phyloP scores from a whole-genome alignment of 345 rosid genomes.

The Hirschfeldia incana region DNA sequence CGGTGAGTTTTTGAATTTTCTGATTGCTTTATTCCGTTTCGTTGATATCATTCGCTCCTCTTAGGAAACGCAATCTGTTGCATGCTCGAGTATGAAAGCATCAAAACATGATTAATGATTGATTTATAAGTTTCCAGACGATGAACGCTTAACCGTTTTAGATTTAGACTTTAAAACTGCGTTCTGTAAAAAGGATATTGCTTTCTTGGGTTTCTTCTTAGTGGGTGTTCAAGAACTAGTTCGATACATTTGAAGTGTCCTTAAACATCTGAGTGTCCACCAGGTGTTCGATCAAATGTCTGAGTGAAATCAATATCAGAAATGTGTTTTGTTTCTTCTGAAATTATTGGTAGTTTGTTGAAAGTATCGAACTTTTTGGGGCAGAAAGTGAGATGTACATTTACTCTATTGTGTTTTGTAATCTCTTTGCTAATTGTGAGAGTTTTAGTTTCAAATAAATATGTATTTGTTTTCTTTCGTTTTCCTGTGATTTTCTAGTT shows the following conservation, averaged over 20 bases:
- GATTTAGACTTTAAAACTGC: not conserved
- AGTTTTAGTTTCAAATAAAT: not conserved
- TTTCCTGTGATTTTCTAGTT: not conserved
- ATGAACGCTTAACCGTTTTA: not conserved
- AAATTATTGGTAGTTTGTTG: not conserved
- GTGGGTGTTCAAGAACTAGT: not conserved
- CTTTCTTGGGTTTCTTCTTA: not conserved
- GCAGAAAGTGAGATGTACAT: not conserved
- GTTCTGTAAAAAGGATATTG: not conserved
- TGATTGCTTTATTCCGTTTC: not conserved
- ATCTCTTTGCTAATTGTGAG: not conserved
- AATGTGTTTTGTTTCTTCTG: not conserved
- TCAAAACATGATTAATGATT: not conserved
- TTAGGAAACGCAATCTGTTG: not conserved
- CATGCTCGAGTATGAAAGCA: not conserved
- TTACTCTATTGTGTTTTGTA: not conserved
- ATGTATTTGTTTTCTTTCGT: not conserved
- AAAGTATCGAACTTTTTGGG: not conserved
- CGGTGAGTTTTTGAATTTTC: not conserved
- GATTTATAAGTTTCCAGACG: not conserved
- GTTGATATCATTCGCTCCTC: not conserved
- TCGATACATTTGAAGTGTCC: not conserved
- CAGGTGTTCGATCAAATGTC: slow-evolving; percentile 10
- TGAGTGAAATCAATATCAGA: not conserved
- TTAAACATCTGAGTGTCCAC: not conserved